A percentile compares a stretch with the other conserved stretches of the same genome.
Evolutionary conservation across 148 eudicot genomes (phyloP).

Genomic region (Salicornia ramosissima): DNA sequence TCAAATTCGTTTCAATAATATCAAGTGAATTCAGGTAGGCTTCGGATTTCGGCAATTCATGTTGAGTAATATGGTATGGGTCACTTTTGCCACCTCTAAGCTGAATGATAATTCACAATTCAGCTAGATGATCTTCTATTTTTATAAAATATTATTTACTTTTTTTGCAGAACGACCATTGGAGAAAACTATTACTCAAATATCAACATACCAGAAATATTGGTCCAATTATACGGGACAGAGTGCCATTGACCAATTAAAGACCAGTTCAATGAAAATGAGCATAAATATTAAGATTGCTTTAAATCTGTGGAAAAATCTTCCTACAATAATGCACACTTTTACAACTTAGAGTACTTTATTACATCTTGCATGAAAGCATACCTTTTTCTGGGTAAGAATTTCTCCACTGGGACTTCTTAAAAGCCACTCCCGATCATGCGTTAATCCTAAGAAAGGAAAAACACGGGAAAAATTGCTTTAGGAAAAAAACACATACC

Average conservation of each 20-base stretch:
- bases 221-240: no score
- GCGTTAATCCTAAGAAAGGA: slow-evolving; percentile 54
- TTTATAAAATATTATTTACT: background rate
- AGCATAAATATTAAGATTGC: no score
- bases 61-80: no score
- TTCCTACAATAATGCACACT: background rate
- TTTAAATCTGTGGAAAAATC: background rate
- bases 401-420: slow-evolving; percentile 74
- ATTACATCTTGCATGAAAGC: background rate
- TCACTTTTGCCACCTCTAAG: no score
- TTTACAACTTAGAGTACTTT: background rate
- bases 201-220: no score
- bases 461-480: background rate
- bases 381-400: slow-evolving; percentile 92
- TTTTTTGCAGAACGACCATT: background rate
- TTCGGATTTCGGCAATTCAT: no score
- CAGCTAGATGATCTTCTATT: background rate
- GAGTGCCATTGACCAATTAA: no score
- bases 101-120: background rate
- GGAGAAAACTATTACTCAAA: background rate
- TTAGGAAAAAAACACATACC: background rate
- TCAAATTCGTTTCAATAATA: no score
- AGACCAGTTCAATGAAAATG: no score
- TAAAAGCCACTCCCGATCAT: slow-evolving; percentile 97
- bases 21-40: no score